These are phyloP conservation scores for Xylariaceae sp. DNA, from an alignment of 2,329 filamentous ascomycete species.

Conservation along the genomic window DNA sequence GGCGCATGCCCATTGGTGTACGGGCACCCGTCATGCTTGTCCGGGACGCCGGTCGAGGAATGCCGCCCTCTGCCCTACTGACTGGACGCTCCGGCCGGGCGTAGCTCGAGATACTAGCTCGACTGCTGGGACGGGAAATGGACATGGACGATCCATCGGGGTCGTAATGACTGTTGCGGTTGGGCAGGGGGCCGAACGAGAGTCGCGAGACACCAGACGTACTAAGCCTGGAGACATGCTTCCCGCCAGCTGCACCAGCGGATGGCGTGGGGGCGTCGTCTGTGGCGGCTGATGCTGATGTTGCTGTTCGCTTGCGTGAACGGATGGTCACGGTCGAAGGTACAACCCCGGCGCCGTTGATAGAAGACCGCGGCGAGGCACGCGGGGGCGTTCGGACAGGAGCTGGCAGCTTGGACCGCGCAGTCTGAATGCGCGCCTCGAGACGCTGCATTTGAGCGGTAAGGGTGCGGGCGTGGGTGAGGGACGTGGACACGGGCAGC, in stretches of 20 bases:
- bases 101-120: constrained; percentile 53
- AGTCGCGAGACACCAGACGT: constrained; percentile 59
- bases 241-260: constrained; percentile 35
- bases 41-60: constrained; percentile 61
- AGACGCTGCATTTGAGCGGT: constrained; percentile 97
- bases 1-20: constrained; percentile 62
- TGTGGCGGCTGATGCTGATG: constrained; percentile 44
- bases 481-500: constrained; percentile 61
- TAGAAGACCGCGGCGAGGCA: constrained; percentile 63
- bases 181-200: constrained; percentile 59
- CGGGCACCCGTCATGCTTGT: constrained; percentile 56
- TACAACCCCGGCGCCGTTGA: constrained; percentile 36
- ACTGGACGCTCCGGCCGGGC: constrained; percentile 44
- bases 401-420: constrained; percentile 84
- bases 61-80: constrained; percentile 51
- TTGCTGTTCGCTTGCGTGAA: constrained; percentile 65
- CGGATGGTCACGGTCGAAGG: constrained; percentile 61
- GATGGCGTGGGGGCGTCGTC: constrained; percentile 49
- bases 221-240: constrained; percentile 55
- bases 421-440: constrained; percentile 87
- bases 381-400: constrained; percentile 74
- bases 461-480: constrained; percentile 88
- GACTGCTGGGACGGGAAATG: constrained; percentile 67
- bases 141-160: constrained; percentile 34
- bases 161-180: constrained; percentile 42